Evolutionary conservation across 1,139 yeast genomes (phyloP), one percentile per base, ranked within the genome.

Genomic region (Meyerozyma guilliermondii): DNA sequence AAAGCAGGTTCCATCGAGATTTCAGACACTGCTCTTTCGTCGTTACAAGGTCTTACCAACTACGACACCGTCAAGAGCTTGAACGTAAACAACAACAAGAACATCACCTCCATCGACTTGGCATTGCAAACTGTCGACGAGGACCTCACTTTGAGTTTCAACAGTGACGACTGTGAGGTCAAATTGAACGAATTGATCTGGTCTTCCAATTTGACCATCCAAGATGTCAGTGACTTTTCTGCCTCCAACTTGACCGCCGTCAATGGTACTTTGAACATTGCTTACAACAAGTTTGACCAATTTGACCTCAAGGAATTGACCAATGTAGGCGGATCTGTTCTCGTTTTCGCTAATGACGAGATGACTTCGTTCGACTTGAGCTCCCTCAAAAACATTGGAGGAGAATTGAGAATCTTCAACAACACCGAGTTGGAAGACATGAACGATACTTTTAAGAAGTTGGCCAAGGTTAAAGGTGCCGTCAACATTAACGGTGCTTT

Each of bases 131-230:
- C 60, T 16, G 74, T 69, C 41, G 47, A 62, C 35, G 68, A 67
- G 45, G 60, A 60, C 45, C 63, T 72, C 54, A 64, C 68, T 44
- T 59, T 72, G 46, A 60, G 70, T 48, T 72, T 72, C 65, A 72
- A 72, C 63, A 59, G 63, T 50, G 76, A 71, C 56, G 56, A 66
- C 37, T 68, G 74, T 54, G 59, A 62, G 33, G 63, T 72, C 47
- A 58, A 52, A 37, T 59, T 72, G 52, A 68, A 71, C 49, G 46
- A 55, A 43, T 68, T 72, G 57, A 42, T 51, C 37, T 68, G 71
- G 71, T 74, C 76, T 34, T 62, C 74, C 39, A 71, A 71, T 60
- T 60, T 72, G 52, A 70, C 76, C 44, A 54, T 72, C 43, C 76
- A 71, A 56, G 76, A 71, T 52, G 70, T 66, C 39, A 54, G 59